phyloP scores from a whole-genome alignment of 2,329 filamentous ascomycete genomes.

The Ceratocystis harringtonii region DNA sequence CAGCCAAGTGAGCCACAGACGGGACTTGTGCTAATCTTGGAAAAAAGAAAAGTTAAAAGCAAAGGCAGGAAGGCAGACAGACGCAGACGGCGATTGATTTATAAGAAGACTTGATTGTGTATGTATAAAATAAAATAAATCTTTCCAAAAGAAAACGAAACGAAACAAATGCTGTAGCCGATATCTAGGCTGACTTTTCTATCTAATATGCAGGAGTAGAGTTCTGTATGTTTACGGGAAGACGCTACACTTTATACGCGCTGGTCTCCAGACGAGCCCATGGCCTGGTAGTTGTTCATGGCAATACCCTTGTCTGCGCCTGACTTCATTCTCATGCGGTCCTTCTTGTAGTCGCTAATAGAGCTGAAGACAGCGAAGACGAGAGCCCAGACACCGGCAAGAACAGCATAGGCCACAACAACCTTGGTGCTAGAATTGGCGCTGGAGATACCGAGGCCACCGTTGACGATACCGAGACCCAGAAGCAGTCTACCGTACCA shows the following conservation, averaged over 20 bases:
- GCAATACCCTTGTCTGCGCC: not conserved
- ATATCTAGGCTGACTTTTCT: not conserved
- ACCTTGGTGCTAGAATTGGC: slow-evolving; percentile 28
- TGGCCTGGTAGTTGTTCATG: slow-evolving; percentile 7
- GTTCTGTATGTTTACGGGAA: not conserved
- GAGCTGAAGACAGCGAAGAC: slow-evolving; percentile 17
- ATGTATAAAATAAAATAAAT: not conserved
- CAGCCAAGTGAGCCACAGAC: too few relatives aligned
- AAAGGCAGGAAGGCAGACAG: not conserved
- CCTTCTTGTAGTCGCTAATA: slow-evolving; percentile 14
- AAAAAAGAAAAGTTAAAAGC: too few relatives aligned
- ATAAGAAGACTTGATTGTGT: not conserved
- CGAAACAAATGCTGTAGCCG: not conserved
- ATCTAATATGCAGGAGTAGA: not conserved
- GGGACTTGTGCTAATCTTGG: too few relatives aligned
- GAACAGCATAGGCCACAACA: slow-evolving; percentile 40
- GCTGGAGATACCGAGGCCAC: slow-evolving; percentile 44
- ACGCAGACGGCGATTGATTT: not conserved
- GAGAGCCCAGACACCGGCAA: slow-evolving; percentile 35
- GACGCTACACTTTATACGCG: not conserved
- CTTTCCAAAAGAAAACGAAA: not conserved
- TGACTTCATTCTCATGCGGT: not conserved
- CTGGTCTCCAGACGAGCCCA: not conserved
- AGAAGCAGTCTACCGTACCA: slow-evolving; percentile 48
- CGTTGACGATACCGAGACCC: slow-evolving; percentile 45